Base-by-base conservation (phyloP, 2,329 filamentous ascomycete species). In the Paracoccidioides lutzii region DNA sequence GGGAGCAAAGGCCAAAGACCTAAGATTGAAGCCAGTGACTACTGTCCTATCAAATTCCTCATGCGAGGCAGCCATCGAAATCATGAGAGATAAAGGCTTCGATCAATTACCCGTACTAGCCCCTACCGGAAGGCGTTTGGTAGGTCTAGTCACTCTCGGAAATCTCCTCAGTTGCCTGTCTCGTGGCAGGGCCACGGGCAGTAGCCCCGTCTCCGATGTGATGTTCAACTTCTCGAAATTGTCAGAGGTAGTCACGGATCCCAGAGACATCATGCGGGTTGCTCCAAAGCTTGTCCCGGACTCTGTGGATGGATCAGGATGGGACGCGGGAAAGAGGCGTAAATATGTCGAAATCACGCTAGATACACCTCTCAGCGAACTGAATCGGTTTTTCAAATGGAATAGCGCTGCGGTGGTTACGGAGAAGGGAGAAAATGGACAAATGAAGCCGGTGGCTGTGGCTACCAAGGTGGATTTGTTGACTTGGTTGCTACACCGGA, bases 51-150 rank as follows among this genome's bases (percentile, higher is more conserved):
- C 84, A 33, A 78, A 79, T 54, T 84, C 84, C 37, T 73, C 81
- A 2, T 95, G 90, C 73, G 81, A 87, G 60, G 87, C 91, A 62
- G 93, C 94, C 54, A 90, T 97, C 61, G 93, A 98, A 75, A 90
- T 88, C 59, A 97, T 98, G 93, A 88, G 91, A 63, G 93, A 98
- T 67, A 95, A 93, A 75, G 89, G 90, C 59, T 98, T 96, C 70
- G 94, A 98, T 68, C 94, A 98, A 74, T 85, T 98, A 44, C 93
- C 93, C 45, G 93, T 98, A 14, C 84, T 94, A 7, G 79, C 83
- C 0, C 75, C 83, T 15, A 80, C 80, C 4, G 82, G 82, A 59
- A 80, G 77, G 60, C 84, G 82, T 65, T 85, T 98, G 5, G 89
- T 95, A 52, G 93, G 93, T 38, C 82, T 98, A 5, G 87, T 98